phyloP scores from a whole-genome alignment of 257 asterid genomes.

The Galeopsis tetrahit region DNA sequence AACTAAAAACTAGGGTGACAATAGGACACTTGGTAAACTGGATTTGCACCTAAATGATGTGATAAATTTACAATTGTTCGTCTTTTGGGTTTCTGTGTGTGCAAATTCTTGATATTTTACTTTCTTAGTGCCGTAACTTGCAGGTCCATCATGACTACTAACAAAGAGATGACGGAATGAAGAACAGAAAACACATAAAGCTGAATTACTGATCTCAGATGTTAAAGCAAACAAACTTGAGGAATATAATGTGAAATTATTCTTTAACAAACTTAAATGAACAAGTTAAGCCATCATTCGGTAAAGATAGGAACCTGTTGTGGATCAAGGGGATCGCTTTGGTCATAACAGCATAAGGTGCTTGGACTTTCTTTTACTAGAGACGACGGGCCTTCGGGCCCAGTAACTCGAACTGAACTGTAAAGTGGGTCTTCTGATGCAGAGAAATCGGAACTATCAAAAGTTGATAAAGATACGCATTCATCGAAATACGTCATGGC shows the following conservation, averaged over 20 bases:
- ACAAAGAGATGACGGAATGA: neutral
- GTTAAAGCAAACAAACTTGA: neutral
- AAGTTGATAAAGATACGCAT: slow-evolving; percentile 90
- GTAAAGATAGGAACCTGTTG: slow-evolving; percentile 54
- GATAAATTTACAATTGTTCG: neutral
- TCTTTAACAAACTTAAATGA: neutral
- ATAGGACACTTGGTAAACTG: neutral
- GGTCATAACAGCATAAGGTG: slow-evolving; percentile 36
- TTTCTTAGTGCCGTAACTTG: no score
- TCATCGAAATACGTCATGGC: slow-evolving; percentile 93
- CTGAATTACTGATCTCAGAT: neutral
- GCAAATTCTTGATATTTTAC: slow-evolving; percentile 6
- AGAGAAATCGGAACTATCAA: slow-evolving; percentile 96
- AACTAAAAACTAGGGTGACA: neutral
- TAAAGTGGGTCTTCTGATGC: slow-evolving; percentile 79
- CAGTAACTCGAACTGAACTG: slow-evolving; percentile 45
- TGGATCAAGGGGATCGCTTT: slow-evolving; percentile 39
- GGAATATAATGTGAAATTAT: neutral
- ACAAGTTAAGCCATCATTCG: slow-evolving; percentile 9
- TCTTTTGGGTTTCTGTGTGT: neutral
- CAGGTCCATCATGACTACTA: neutral
- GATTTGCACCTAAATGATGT: neutral
- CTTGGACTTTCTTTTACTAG: slow-evolving; percentile 44
- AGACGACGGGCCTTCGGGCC: slow-evolving; percentile 33
- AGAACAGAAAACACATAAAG: neutral